Conservation (phyloP, 139 green algal genomes). For the Marvania coccoides region DNA sequence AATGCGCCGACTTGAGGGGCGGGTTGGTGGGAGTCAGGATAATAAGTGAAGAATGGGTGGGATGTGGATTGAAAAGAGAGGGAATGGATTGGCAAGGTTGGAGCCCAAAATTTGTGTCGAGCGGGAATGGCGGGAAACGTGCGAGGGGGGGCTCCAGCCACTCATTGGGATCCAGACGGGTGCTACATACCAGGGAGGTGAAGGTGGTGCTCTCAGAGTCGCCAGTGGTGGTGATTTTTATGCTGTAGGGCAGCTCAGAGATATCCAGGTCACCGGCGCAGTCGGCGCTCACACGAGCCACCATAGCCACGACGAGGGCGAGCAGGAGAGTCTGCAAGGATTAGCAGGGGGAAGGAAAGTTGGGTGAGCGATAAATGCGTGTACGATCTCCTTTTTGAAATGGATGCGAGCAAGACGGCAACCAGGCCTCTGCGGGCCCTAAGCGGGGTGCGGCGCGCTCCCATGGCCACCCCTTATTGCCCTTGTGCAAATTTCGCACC, state of each 20-base stretch:
- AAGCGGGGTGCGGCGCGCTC: too few relatives aligned
- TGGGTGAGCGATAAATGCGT: too few relatives aligned
- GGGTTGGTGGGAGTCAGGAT: neutral
- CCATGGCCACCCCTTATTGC: too few relatives aligned
- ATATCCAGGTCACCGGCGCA: neutral
- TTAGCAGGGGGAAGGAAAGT: neutral
- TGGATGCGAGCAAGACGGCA: too few relatives aligned
- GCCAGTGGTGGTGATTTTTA: neutral
- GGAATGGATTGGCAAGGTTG: neutral
- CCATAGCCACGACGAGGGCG: neutral
- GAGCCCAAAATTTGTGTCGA: neutral
- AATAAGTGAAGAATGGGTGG: neutral
- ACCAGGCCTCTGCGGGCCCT: too few relatives aligned
- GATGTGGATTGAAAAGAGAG: neutral
- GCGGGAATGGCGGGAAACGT: neutral
- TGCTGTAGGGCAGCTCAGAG: neutral
- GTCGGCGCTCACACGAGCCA: neutral
- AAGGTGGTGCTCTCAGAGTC: constrained; percentile 7
- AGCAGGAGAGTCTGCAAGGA: neutral
- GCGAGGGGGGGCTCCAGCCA: too few relatives aligned
- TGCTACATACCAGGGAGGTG: constrained; percentile 3
- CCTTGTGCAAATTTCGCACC: too few relatives aligned
- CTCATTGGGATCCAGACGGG: too few relatives aligned
- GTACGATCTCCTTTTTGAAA: too few relatives aligned
- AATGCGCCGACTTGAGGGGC: too few relatives aligned